Percentiles rank a stretch among this genome's conserved stretches.
phyloP scores from a whole-genome alignment of 2,329 filamentous ascomycete species.

The Bertia moriformis region DNA sequence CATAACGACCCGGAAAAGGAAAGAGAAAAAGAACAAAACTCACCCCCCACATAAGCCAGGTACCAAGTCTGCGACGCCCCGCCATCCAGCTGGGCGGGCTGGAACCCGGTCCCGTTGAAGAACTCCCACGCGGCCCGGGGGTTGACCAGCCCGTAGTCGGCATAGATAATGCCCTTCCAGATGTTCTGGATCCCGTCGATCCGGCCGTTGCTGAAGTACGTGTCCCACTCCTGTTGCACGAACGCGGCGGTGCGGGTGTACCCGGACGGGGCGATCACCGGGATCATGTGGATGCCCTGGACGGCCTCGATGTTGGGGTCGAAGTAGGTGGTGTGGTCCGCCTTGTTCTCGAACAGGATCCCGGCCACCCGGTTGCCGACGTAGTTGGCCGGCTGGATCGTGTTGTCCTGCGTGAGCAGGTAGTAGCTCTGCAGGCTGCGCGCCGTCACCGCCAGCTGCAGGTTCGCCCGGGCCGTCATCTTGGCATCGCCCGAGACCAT shows the following conservation, averaged over 20 bases:
- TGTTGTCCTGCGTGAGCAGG: slow-evolving; percentile 59
- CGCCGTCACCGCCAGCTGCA: slow-evolving; percentile 69
- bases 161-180: slow-evolving; percentile 76
- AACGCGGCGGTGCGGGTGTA: slow-evolving; percentile 55
- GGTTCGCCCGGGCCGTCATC: slow-evolving; percentile 60
- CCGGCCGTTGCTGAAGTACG: slow-evolving; percentile 57
- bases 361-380: slow-evolving; percentile 62
- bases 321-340: slow-evolving; percentile 86
- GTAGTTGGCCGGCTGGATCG: slow-evolving; percentile 58
- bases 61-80: slow-evolving; percentile 79
- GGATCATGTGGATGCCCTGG: slow-evolving; percentile 71
- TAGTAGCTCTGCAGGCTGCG: slow-evolving; percentile 70
- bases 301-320: slow-evolving; percentile 46
- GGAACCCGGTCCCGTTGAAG: slow-evolving; percentile 54
- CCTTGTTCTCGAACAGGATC: slow-evolving; percentile 84
- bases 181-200: slow-evolving; percentile 54
- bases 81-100: slow-evolving; percentile 60
- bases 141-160: slow-evolving; percentile 67
- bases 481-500: slow-evolving; percentile 57
- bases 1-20: too few relatives aligned
- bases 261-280: slow-evolving; percentile 53
- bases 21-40: too few relatives aligned
- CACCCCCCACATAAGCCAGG: slow-evolving; percentile 62
- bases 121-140: slow-evolving; percentile 57
- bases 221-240: slow-evolving; percentile 69